Percentiles rank a stretch among this genome's conserved stretches.
Conservation (phyloP, 2,329 filamentous ascomycete genomes). For the Penicillium psychrosexuale region DNA sequence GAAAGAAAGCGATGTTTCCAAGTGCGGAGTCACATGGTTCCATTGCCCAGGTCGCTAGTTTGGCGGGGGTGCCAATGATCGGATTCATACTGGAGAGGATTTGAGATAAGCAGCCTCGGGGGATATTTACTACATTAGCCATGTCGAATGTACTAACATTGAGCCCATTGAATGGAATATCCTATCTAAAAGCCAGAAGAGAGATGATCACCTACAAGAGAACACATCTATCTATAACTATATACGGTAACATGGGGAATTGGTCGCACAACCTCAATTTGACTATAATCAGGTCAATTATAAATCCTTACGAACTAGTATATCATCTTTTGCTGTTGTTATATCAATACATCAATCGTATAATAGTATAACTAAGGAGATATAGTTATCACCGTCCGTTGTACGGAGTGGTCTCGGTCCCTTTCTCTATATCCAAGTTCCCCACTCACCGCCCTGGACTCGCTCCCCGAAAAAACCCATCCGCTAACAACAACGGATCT, state of each 20-base stretch:
- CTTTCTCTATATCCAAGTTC: background rate
- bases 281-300: too few relatives aligned
- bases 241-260: background rate
- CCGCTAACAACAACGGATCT: conserved; percentile 11
- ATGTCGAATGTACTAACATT: too few relatives aligned
- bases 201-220: background rate
- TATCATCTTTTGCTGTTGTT: background rate
- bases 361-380: background rate
- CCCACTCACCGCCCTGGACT: conserved; percentile 5
- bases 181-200: background rate
- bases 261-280: background rate
- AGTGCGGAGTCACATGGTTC: conserved; percentile 12
- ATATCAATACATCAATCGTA: background rate
- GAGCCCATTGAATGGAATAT: background rate
- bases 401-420: background rate
- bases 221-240: background rate
- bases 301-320: background rate
- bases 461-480: conserved; percentile 23
- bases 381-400: too few relatives aligned
- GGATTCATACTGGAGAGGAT: background rate
- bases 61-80: conserved; percentile 1
- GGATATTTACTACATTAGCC: too few relatives aligned
- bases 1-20: background rate
- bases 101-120: background rate
- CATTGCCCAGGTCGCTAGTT: conserved; percentile 3